Conservation (phyloP, 2,329 filamentous ascomycete species). For the Fusarium sp. region DNA sequence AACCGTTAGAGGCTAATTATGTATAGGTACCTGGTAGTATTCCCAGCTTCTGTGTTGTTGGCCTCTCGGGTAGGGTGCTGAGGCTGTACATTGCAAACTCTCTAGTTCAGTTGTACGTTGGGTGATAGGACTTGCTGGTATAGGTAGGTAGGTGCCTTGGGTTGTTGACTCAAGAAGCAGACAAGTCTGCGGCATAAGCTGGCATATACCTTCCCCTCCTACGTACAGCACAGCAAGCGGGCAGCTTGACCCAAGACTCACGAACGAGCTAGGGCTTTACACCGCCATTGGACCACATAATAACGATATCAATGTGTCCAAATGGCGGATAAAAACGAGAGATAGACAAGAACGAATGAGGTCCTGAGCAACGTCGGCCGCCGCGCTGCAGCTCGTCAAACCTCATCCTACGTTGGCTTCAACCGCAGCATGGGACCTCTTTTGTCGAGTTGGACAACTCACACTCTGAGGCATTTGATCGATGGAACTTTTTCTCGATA, state of each 20-base stretch:
- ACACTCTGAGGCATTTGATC: conserved; percentile 9
- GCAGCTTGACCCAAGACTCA: conserved; percentile 1
- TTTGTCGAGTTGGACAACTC: conserved; percentile 13
- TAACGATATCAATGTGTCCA: conserved; percentile 12
- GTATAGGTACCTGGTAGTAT: not conserved
- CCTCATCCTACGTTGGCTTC: conserved; percentile 27
- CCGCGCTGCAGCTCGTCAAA: conserved; percentile 32
- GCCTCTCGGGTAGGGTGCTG: not conserved
- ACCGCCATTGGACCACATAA: conserved; percentile 5
- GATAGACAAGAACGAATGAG: conserved; percentile 25
- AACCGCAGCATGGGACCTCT: conserved; percentile 33
- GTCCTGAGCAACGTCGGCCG: conserved; percentile 30
- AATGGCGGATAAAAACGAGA: conserved; percentile 23
- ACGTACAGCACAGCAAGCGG: conserved; percentile 8
- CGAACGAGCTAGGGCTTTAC: not conserved
- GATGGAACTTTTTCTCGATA: conserved; percentile 2
- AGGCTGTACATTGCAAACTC: conserved; percentile 2
- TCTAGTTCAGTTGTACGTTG: not conserved
- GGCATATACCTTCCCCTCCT: conserved; percentile 3
- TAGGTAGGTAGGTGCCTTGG: too few species aligned
- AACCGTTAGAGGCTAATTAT: conserved; percentile 14
- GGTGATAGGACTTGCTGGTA: not conserved
- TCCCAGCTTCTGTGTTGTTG: not conserved
- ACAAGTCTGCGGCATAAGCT: not conserved
- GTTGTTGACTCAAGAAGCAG: not conserved